A percentile compares a stretch with the other conserved stretches of the same genome.
phyloP scores from a whole-genome alignment of 805 yeast species.

The Ogataea naganishii region DNA sequence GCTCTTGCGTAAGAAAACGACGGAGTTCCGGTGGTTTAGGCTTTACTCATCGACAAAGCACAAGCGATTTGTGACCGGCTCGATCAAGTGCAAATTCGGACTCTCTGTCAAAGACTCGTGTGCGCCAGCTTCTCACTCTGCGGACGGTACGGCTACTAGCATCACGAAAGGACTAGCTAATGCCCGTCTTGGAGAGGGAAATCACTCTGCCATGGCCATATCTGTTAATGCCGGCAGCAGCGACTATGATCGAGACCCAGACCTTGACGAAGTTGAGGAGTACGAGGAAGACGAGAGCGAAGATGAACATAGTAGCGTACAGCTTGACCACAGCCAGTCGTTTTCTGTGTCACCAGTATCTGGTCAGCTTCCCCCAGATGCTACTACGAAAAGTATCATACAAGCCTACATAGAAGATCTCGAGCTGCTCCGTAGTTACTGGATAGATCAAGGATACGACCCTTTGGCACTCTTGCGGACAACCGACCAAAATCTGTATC shows the following conservation, averaged over 20 bases:
- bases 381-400: no score
- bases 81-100: slow-evolving; percentile 14
- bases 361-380: background rate
- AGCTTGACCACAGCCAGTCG: background rate
- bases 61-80: slow-evolving; percentile 19
- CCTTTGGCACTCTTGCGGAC: slow-evolving; percentile 8
- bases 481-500: slow-evolving; percentile 15
- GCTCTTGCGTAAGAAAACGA: slow-evolving; percentile 6
- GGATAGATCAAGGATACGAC: slow-evolving; percentile 9
- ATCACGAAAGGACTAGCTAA: slow-evolving; percentile 1
- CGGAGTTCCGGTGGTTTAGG: slow-evolving; percentile 12
- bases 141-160: slow-evolving; percentile 1
- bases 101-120: slow-evolving; percentile 8
- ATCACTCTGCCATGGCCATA: background rate
- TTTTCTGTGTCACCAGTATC: background rate
- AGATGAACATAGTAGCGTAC: slow-evolving; percentile 4
- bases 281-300: slow-evolving; percentile 12
- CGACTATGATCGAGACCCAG: background rate
- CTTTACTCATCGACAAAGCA: slow-evolving; percentile 16
- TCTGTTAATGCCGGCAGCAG: background rate
- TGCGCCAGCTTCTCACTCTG: background rate
- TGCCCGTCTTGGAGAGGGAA: no score
- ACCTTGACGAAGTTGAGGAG: slow-evolving; percentile 5
- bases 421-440: no score
- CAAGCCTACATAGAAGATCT: no score